Percentiles rank a stretch among this genome's conserved stretches.
Evolutionary conservation across 2,329 filamentous ascomycete genomes (phyloP).

Genomic region (Ceratocystiopsis minuta): DNA sequence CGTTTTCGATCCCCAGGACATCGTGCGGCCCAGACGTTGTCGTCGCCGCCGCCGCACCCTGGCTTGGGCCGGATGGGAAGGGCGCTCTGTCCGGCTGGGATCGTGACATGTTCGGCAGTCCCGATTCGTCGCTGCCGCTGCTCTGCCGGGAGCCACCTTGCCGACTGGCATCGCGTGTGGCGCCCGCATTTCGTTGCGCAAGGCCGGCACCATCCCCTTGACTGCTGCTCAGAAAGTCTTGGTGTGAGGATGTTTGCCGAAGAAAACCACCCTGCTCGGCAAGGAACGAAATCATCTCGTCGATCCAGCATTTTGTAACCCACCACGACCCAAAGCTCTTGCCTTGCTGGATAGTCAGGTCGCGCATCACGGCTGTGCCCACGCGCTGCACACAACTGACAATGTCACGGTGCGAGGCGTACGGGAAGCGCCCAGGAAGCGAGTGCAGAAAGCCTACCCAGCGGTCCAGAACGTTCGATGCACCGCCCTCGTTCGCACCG

Average conservation of each 20-base stretch:
- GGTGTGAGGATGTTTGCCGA: conserved; percentile 29
- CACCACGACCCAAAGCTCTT: conserved; percentile 82
- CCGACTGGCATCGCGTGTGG: conserved; percentile 18
- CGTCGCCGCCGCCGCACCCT: conserved; percentile 1
- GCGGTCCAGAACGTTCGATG: conserved; percentile 55
- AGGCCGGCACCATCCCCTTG: conserved; percentile 6
- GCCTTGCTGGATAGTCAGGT: conserved; percentile 61
- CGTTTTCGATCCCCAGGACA: conserved; percentile 24
- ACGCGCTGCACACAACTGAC: conserved; percentile 61
- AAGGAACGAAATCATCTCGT: conserved; percentile 84
- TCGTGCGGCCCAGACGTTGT: conserved; percentile 19
- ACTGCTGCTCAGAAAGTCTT: conserved; percentile 1
- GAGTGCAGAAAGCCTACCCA: conserved; percentile 58
- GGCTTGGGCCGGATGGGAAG: conserved; percentile 26
- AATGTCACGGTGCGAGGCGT: conserved; percentile 53
- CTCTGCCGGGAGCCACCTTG: conserved; percentile 22
- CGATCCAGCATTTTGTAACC: conserved; percentile 89
- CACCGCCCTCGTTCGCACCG: conserved; percentile 20
- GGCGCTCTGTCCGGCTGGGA: conserved; percentile 32
- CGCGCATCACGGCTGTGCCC: conserved; percentile 60
- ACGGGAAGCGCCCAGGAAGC: conserved; percentile 53
- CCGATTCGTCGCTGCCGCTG: conserved; percentile 27
- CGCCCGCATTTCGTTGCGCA: conserved; percentile 5
- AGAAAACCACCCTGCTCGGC: conserved; percentile 85
- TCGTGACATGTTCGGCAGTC: conserved; percentile 25